Evolutionary conservation across 129 eudicot genomes (phyloP).

Genomic region (Pseudognaphalium luteoalbum): DNA sequence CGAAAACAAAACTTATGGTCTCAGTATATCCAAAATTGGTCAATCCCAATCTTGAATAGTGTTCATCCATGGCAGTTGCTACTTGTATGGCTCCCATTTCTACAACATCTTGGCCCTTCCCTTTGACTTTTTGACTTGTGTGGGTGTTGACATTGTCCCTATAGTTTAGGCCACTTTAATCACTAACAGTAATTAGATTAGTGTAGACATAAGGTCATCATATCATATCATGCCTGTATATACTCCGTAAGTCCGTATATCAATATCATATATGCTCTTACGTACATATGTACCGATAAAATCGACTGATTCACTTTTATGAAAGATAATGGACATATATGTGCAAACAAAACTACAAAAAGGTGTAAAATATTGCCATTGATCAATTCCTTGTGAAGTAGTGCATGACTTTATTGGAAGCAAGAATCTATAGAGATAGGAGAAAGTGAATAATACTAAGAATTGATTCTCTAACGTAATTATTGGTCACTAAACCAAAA

Average conservation of each 20-base stretch:
- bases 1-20: conserved; percentile 35
- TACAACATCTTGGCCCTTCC: conserved; percentile 23
- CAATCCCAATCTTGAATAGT: conserved; percentile 28
- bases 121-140: conserved; percentile 32
- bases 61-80: conserved; percentile 18
- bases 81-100: conserved; percentile 36
- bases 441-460: conserved; percentile 35
- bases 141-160: conserved; percentile 30
- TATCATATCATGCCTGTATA: not conserved
- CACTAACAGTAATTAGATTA: conserved; percentile 19
- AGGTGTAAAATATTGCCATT: conserved; percentile 27
- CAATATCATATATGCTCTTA: not conserved
- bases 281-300: not conserved
- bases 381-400: conserved; percentile 20
- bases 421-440: conserved; percentile 32
- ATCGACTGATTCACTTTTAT: conserved; percentile 26
- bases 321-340: conserved; percentile 22
- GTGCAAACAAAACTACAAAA: conserved; percentile 28
- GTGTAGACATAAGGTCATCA: conserved; percentile 31
- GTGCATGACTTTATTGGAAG: conserved; percentile 33
- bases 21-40: conserved; percentile 16
- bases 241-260: too few species aligned
- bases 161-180: conserved; percentile 20
- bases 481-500: conserved; percentile 26
- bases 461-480: conserved; percentile 30